Base-by-base conservation (phyloP, 2,329 filamentous ascomycete genomes). In the Beauveria scarabaeidicola region DNA sequence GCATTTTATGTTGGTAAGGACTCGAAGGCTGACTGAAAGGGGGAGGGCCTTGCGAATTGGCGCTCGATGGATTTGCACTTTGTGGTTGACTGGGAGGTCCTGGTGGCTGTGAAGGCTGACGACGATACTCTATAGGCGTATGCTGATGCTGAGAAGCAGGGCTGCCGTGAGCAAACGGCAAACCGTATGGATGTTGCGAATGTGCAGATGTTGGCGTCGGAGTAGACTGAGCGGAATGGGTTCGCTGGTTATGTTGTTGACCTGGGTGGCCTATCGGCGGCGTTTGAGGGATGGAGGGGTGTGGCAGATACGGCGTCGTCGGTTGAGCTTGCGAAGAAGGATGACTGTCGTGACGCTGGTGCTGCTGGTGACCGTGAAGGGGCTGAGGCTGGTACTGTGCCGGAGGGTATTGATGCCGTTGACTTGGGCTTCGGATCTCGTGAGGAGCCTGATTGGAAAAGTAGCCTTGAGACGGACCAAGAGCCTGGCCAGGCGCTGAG, bases 171-270 rank as follows among this genome's bases (percentile, higher is more conserved):
- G 68, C 70, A 63, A 79, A 82, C 29, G 79, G 75, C 58, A 73
- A 70, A 13, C 78, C 78, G 64, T 79, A 82, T 9, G 77, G 77
- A 50, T 79, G 79, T 69, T 85, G 82, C 66, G 79, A 81, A 51
- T 85, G 82, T 17, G 82, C 79, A 43, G 83, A 85, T 7, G 81
- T 84, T n/a, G 83, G 83, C 40, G 84, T 86, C 11, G 81, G 74
- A 27, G 78, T 80, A 13, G 83, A 85, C 59, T 85, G 81, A 6
- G 78, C 74, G 23, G 83, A 86, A 59, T 80, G 80, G 46, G 83
- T 83, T 65, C 82, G 73, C 62, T 79, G 73, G 5, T 69, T 55
- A 51, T 69, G 72, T 27, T 73, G 64, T 59, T 75, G 73, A 9
- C 69, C 67, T 9, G 76, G 72, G 11, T 75, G 75, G n/a, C 72